A percentile compares a stretch with the other conserved stretches of the same genome.
Evolutionary conservation across 805 yeast genomes (phyloP).

Genomic region (Vanderwaltozyma tropicalis): DNA sequence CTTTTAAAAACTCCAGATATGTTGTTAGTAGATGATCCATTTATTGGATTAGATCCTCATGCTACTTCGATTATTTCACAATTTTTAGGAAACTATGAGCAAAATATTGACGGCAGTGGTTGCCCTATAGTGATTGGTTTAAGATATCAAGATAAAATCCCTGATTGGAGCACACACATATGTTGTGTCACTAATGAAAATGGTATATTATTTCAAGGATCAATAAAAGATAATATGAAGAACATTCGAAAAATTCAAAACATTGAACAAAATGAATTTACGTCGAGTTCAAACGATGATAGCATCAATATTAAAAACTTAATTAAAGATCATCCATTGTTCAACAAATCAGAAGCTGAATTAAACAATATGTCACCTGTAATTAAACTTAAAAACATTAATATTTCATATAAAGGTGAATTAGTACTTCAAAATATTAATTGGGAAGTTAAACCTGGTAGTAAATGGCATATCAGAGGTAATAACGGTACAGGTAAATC

Average conservation of each 20-base stretch:
- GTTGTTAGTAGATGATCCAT: slow-evolving; percentile 81
- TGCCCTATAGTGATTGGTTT: slow-evolving; percentile 60
- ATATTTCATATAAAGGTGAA: slow-evolving; percentile 54
- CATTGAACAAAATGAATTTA: slow-evolving; percentile 7
- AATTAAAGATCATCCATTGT: slow-evolving; percentile 18
- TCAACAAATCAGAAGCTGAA: slow-evolving; percentile 6
- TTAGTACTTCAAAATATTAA: slow-evolving; percentile 48
- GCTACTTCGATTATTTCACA: slow-evolving; percentile 52
- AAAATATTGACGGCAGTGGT: slow-evolving; percentile 6
- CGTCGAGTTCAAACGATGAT: background rate
- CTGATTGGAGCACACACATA: slow-evolving; percentile 69
- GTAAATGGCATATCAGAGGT: slow-evolving; percentile 84
- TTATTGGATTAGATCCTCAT: slow-evolving; percentile 76
- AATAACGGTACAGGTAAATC: slow-evolving; percentile 91
- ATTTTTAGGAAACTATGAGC: slow-evolving; percentile 14
- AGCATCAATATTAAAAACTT: slow-evolving; percentile 12
- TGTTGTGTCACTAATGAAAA: slow-evolving; percentile 44
- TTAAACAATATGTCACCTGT: slow-evolving; percentile 15
- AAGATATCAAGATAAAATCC: slow-evolving; percentile 63
- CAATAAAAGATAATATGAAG: slow-evolving; percentile 19
- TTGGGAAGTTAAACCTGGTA: slow-evolving; percentile 62
- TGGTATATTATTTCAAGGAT: slow-evolving; percentile 47
- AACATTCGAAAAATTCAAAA: slow-evolving; percentile 15
- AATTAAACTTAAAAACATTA: slow-evolving; percentile 50
- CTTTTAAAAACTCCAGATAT: slow-evolving; percentile 54